Evolutionary conservation across 306 rosid genomes (phyloP).

Genomic region (Quercus ilex): DNA sequence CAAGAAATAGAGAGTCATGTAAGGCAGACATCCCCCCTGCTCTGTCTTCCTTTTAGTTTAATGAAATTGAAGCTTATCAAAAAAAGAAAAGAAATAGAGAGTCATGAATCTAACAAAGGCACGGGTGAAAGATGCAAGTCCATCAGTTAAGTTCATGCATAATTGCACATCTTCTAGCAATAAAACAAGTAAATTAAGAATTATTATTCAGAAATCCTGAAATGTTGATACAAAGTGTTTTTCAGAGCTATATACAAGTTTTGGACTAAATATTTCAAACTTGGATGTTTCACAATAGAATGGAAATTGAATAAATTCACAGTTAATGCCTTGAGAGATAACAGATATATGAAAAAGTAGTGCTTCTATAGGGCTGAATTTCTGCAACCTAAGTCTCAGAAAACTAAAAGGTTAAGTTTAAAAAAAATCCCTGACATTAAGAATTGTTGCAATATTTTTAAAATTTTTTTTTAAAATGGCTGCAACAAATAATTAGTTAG

Average conservation of each 20-base stretch:
- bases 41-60: too few relatives aligned
- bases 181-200: neutral
- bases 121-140: neutral
- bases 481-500: neutral
- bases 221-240: neutral
- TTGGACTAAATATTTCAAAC: neutral
- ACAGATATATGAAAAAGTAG: neutral
- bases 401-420: neutral
- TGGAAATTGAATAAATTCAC: neutral
- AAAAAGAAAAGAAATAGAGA: neutral
- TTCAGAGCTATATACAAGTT: neutral
- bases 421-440: neutral
- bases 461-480: neutral
- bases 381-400: neutral
- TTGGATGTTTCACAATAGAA: neutral
- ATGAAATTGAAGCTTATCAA: too few relatives aligned
- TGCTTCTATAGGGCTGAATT: neutral
- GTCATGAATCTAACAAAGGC: neutral
- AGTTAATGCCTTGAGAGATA: neutral
- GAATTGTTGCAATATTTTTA: neutral
- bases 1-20: neutral
- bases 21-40: too few relatives aligned
- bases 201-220: neutral
- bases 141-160: neutral
- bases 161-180: too few relatives aligned